phyloP scores from a whole-genome alignment of 2,329 filamentous ascomycete species.

The Xylogone sp. region DNA sequence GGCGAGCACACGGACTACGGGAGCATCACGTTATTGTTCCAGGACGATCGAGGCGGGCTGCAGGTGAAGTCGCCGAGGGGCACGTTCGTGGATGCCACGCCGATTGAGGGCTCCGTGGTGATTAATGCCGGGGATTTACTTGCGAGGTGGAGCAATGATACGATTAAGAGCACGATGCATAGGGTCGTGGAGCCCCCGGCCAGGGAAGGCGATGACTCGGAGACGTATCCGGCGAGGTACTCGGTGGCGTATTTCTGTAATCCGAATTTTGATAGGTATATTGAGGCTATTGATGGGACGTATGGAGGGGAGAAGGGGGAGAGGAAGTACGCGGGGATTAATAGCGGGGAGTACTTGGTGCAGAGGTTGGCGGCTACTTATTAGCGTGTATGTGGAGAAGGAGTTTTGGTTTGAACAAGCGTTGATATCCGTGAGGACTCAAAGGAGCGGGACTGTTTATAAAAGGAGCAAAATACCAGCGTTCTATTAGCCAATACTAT shows the following conservation, averaged over 20 bases:
- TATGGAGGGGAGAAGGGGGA: conserved; percentile 52
- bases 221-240: conserved; percentile 69
- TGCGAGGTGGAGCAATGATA: conserved; percentile 86
- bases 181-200: conserved; percentile 82
- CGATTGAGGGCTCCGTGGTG: conserved; percentile 77
- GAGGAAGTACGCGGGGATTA: conserved; percentile 77
- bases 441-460: too few species aligned
- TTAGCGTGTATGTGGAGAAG: conserved; percentile 24
- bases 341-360: conserved; percentile 76
- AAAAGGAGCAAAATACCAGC: too few species aligned
- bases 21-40: conserved; percentile 48
- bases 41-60: conserved; percentile 47
- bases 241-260: conserved; percentile 84
- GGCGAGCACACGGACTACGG: conserved; percentile 52
- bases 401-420: not conserved
- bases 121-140: conserved; percentile 87
- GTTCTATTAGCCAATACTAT: too few species aligned
- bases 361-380: conserved; percentile 75
- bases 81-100: conserved; percentile 76
- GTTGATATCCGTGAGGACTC: too few species aligned
- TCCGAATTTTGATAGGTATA: conserved; percentile 58
- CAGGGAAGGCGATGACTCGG: conserved; percentile 41
- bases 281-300: conserved; percentile 64
- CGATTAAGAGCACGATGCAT: conserved; percentile 86
- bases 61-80: conserved; percentile 66